These are phyloP conservation scores for Bolboschoenus planiculmis DNA, from an alignment of 176 grass and related monocot genomes.

Conservation along the genomic window DNA sequence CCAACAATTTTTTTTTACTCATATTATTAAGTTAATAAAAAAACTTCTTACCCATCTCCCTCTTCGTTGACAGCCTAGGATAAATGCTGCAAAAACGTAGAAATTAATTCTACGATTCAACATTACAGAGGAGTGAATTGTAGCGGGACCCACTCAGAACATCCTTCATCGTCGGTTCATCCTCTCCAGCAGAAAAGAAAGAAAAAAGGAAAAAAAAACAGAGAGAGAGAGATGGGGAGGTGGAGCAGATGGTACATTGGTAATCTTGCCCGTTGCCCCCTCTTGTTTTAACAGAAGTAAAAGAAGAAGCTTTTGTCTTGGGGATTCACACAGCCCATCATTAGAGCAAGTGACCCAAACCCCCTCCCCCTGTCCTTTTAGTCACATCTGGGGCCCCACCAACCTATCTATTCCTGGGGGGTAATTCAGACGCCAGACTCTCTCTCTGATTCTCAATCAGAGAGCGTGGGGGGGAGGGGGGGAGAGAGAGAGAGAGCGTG, in stretches of 20 bases:
- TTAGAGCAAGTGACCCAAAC: constrained; percentile 18
- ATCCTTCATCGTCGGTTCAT: too few relatives aligned
- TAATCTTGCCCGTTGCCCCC: background rate
- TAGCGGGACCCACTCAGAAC: background rate
- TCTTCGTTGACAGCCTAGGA: too few relatives aligned
- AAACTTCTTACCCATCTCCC: too few relatives aligned
- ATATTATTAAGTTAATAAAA: too few relatives aligned
- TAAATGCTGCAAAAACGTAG: background rate
- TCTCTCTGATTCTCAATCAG: too few relatives aligned
- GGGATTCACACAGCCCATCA: constrained; percentile 24
- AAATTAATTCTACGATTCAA: background rate
- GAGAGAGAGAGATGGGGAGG: too few relatives aligned
- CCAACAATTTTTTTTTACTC: too few relatives aligned
- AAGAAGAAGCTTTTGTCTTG: constrained; percentile 16
- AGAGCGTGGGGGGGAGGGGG: background rate
- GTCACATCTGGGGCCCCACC: background rate
- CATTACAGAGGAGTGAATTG: background rate
- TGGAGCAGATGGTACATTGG: background rate
- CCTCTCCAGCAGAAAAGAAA: background rate
- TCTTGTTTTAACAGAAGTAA: background rate
- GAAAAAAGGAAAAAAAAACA: background rate
- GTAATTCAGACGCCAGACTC: background rate
- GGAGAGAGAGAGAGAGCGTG: background rate
- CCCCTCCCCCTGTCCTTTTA: constrained; percentile 6
- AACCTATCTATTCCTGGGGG: constrained; percentile 5